phyloP scores from a whole-genome alignment of 805 yeast species.

The Yarrowia phangngaensis region DNA sequence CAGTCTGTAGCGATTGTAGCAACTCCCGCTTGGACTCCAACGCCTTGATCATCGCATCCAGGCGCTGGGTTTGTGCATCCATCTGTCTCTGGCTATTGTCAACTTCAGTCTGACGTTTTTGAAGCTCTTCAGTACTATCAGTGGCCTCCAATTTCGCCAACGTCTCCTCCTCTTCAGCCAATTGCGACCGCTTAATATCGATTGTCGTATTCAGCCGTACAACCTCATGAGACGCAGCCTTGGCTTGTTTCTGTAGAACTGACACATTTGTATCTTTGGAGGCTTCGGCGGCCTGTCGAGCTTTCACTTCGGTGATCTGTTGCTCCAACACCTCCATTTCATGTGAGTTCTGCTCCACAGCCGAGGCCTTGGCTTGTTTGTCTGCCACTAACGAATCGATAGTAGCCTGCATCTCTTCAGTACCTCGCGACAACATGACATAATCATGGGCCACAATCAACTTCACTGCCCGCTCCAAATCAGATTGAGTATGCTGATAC shows the following conservation, averaged over 20 bases:
- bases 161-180: slow-evolving; percentile 50
- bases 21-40: slow-evolving; percentile 68
- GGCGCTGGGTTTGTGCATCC: slow-evolving; percentile 43
- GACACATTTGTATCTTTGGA: slow-evolving; percentile 58
- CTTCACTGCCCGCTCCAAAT: slow-evolving; percentile 68
- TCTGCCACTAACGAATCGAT: slow-evolving; percentile 24
- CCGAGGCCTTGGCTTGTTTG: slow-evolving; percentile 44
- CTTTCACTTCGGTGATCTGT: slow-evolving; percentile 55
- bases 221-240: slow-evolving; percentile 54
- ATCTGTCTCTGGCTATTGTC: slow-evolving; percentile 47
- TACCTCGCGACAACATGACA: slow-evolving; percentile 43
- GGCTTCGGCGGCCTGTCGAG: slow-evolving; percentile 54
- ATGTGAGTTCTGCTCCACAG: slow-evolving; percentile 46
- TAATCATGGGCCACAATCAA: slow-evolving; percentile 78
- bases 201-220: slow-evolving; percentile 65
- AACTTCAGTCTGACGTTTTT: slow-evolving; percentile 38
- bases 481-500: slow-evolving; percentile 78
- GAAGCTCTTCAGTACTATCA: slow-evolving; percentile 39
- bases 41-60: slow-evolving; percentile 47
- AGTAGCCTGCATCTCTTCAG: slow-evolving; percentile 43
- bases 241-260: slow-evolving; percentile 56
- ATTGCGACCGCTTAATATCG: slow-evolving; percentile 55
- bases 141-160: slow-evolving; percentile 40
- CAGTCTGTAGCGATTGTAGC: slow-evolving; percentile 75
- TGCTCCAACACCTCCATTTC: slow-evolving; percentile 59